Evolutionary conservation across 2,329 filamentous ascomycete species (phyloP).

Genomic region (Taxawa tesnikishii): DNA sequence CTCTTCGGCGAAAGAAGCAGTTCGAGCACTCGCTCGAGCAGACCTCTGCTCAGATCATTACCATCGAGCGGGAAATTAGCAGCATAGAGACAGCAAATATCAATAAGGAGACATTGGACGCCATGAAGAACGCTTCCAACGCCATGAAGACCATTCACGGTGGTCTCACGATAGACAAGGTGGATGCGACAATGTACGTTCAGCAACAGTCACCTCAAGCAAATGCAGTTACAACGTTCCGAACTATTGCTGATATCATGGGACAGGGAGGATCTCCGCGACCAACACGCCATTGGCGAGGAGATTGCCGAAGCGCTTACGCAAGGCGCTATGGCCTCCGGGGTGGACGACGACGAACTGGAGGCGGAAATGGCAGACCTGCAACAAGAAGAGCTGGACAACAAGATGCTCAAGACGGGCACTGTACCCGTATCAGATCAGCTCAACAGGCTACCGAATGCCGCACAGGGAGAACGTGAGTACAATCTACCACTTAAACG

Average conservation of each 20-base stretch:
- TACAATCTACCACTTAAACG: no score
- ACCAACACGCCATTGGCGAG: conserved; percentile 86
- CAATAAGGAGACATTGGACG: conserved; percentile 88
- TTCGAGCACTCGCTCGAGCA: conserved; percentile 88
- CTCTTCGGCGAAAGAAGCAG: conserved; percentile 85
- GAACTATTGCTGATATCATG: no score
- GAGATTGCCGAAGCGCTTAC: conserved; percentile 85
- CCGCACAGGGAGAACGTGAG: conserved; percentile 65
- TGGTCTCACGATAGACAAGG: conserved; percentile 83
- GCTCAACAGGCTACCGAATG: conserved; percentile 64
- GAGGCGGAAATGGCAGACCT: conserved; percentile 74
- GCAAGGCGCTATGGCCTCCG: conserved; percentile 50
- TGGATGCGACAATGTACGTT: conserved; percentile 85
- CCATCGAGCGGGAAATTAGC: conserved; percentile 90
- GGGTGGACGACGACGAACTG: conserved; percentile 76
- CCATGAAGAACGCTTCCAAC: conserved; percentile 80
- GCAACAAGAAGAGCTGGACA: conserved; percentile 86
- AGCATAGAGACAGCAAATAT: conserved; percentile 97
- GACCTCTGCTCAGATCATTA: conserved; percentile 78
- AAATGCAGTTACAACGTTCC: no score
- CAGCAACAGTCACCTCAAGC: neutral
- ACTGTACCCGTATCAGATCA: conserved; percentile 70
- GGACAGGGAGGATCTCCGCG: conserved; percentile 77
- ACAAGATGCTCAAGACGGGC: conserved; percentile 85
- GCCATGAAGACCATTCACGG: conserved; percentile 93